These are phyloP conservation scores for Penium margaritaceum DNA, from an alignment of 139 green algal genomes.

Conservation along the genomic window DNA sequence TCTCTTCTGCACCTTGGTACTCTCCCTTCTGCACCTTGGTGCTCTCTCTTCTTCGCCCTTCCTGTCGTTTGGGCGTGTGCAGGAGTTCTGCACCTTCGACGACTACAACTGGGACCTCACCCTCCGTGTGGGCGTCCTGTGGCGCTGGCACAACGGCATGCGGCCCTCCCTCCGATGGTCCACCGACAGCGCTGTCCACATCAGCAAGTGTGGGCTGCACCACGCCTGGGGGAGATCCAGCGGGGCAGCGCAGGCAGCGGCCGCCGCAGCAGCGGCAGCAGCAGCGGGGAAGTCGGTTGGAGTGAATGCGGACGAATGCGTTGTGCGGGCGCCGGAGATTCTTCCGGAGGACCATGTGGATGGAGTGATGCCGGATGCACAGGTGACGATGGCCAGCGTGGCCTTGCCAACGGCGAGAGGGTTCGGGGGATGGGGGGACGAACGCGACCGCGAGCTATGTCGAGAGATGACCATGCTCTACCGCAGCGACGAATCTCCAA, in stretches of 20 bases:
- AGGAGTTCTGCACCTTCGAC: slow-evolving; percentile 30
- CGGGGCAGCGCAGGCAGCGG: too few species aligned
- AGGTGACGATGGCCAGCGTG: not conserved
- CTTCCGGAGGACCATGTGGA: too few species aligned
- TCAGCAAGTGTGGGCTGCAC: slow-evolving; percentile 24
- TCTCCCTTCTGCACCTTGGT: too few species aligned
- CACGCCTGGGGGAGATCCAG: too few species aligned
- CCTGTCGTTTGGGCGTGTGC: too few species aligned
- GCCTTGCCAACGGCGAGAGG: not conserved
- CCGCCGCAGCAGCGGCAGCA: too few species aligned
- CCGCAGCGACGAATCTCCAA: too few species aligned
- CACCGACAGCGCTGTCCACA: slow-evolving; percentile 10
- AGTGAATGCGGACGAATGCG: not conserved
- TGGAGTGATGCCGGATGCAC: not conserved
- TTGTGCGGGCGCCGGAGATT: not conserved
- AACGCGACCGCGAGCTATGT: slow-evolving; percentile 23
- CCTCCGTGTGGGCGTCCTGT: not conserved
- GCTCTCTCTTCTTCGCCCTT: too few species aligned
- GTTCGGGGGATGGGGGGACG: slow-evolving; percentile 30
- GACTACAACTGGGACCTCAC: slow-evolving; percentile 47
- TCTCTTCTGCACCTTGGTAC: too few species aligned
- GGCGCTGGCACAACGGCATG: not conserved
- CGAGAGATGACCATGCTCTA: too few species aligned
- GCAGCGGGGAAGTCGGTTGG: too few species aligned
- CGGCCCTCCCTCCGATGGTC: not conserved